Evolutionary conservation across 2,329 filamentous ascomycete genomes (phyloP), one percentile per base, ranked within the genome.

Genomic region (Scortechinia acanthostroma): DNA sequence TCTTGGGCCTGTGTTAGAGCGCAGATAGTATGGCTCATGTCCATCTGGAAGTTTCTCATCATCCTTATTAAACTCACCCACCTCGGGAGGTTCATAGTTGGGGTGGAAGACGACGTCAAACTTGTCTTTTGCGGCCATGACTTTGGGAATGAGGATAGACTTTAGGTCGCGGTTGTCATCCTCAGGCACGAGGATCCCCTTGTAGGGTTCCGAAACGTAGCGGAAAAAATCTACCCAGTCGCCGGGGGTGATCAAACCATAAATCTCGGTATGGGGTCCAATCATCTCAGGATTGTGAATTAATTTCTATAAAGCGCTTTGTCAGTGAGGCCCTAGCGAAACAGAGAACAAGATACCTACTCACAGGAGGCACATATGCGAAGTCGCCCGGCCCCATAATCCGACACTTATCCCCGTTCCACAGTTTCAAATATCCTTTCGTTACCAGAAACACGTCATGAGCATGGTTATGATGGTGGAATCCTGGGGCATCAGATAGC

Each of bases 161-260:
- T 66, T 67, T 2, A 76, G 58, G 50, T 76, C 70, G 1, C 76
- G 69, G n/a, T 67, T 52, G 52, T 80, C 76, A 25, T 60, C 56
- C 43, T 75, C 68, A 1, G 76, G 75, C 15, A 74, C 65, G 16
- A 77, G 50, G 1, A 71, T 51, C 1, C 75, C 74, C 3, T 59
- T 49, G 46, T 71, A 78, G 0, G 70, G 61, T 54, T 80, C 75
- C 21, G 67, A 68, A 4, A 80, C 68, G 53, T 76, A 72, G 43
- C 76, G 68, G 61, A 80, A 80, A 61, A 80, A 80, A 51, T 80
- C 74, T 21, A 77, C 62, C 76, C 76, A 80, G 52, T 76, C 74
- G 3, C 74, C 76, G 0, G 76, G 76, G 0, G 72, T 71, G 21
- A 80, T 71, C 3, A 80, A 56, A 14, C 75, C 74, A 1, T 74